Evolutionary conservation across 192 early-diverging fungal genomes (phyloP).

Genomic region (Rhizophagus sp.): DNA sequence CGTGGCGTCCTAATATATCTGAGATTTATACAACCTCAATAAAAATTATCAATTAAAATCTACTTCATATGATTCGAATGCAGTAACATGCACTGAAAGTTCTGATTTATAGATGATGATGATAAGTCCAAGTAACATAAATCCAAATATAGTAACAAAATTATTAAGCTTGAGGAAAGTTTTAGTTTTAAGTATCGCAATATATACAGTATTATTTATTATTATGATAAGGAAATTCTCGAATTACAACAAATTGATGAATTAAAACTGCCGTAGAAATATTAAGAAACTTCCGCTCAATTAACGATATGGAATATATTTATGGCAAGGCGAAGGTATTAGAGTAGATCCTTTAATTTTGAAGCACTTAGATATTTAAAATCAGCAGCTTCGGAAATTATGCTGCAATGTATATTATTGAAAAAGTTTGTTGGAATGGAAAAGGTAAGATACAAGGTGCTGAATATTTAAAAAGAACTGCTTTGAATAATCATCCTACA

Average conservation of each 20-base stretch:
- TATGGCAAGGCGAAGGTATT: neutral
- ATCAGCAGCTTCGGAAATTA: neutral
- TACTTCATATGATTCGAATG: neutral
- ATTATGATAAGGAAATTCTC: neutral
- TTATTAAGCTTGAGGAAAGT: neutral
- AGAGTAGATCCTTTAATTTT: neutral
- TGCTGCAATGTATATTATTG: constrained; percentile 24
- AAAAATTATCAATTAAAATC: too few species aligned
- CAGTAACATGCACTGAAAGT: too few species aligned
- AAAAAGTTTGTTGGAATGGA: neutral
- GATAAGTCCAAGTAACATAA: neutral
- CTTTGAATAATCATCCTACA: too few species aligned
- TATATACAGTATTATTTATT: constrained; percentile 8
- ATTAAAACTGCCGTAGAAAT: neutral
- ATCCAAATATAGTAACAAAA: neutral
- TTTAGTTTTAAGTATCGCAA: neutral
- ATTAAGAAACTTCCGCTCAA: constrained; percentile 17
- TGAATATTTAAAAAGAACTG: too few species aligned
- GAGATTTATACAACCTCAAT: too few species aligned
- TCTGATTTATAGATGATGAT: neutral
- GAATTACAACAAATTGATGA: neutral
- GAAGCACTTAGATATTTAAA: neutral
- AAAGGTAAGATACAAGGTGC: neutral
- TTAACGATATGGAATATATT: neutral
- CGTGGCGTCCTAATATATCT: too few species aligned